Conservation (phyloP, 768 basidiomycete species). For the Boletus rubescentipes region DNA sequence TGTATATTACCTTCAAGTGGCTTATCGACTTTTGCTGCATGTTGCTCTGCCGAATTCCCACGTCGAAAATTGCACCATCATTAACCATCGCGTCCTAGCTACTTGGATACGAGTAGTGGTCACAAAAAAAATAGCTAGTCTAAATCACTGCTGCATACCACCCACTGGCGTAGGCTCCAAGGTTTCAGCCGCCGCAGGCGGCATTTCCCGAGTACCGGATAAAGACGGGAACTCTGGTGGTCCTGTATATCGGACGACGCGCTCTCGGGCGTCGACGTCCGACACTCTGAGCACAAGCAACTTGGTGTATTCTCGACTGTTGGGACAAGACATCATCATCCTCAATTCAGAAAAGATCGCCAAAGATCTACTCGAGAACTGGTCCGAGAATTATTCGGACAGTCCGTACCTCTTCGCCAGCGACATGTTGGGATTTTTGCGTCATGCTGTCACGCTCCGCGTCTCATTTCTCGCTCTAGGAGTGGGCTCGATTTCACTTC, state of each 20-base stretch:
- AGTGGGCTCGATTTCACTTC: constrained; percentile 1
- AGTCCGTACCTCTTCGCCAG: not conserved
- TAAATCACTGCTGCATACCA: too few species aligned
- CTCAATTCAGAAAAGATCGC: constrained; percentile 10
- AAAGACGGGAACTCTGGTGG: not conserved
- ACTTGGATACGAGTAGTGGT: too few species aligned
- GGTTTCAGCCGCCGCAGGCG: too few species aligned
- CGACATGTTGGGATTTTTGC: not conserved
- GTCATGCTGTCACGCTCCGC: not conserved
- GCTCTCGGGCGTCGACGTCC: not conserved
- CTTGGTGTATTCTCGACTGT: not conserved
- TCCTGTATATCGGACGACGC: not conserved
- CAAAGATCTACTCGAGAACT: constrained; percentile 7
- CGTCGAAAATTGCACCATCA: too few species aligned
- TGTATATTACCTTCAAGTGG: too few species aligned
- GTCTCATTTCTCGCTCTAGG: not conserved
- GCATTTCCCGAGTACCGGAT: too few species aligned
- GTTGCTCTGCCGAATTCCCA: too few species aligned
- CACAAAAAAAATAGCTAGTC: too few species aligned
- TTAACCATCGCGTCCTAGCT: too few species aligned
- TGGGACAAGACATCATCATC: constrained; percentile 11
- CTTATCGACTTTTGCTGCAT: too few species aligned
- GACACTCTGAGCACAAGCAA: not conserved
- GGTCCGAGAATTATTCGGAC: constrained; percentile 8
- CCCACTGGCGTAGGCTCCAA: too few species aligned